These are phyloP conservation scores for Ascoidea tarda DNA, from an alignment of 805 yeast genomes.

Conservation along the genomic window DNA sequence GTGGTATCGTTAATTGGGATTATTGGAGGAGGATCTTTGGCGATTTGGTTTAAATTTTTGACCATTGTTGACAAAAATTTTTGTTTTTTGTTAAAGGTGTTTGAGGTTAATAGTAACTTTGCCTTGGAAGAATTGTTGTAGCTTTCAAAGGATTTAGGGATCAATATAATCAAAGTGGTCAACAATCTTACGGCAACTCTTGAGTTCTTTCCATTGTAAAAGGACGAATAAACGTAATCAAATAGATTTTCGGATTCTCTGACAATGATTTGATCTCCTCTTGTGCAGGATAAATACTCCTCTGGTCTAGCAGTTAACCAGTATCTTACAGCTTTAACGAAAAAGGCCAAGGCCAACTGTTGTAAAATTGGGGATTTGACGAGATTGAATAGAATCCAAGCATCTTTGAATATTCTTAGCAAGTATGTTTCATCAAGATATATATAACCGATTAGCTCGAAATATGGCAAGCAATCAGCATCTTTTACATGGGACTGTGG, in stretches of 20 bases:
- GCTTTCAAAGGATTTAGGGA: neutral
- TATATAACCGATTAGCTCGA: slow-evolving; percentile 31
- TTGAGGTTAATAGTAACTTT: neutral
- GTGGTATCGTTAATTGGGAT: neutral
- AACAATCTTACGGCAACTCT: neutral
- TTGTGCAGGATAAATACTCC: slow-evolving; percentile 21
- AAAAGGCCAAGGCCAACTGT: slow-evolving; percentile 27
- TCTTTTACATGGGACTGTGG: slow-evolving; percentile 14
- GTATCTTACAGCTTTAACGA: slow-evolving; percentile 28
- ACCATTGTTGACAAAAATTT: slow-evolving; percentile 3
- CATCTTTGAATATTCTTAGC: slow-evolving; percentile 22
- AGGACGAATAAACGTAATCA: neutral
- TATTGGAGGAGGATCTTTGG: neutral
- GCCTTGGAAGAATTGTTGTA: neutral
- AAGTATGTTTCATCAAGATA: slow-evolving; percentile 25
- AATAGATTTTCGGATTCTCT: neutral
- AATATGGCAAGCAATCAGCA: slow-evolving; percentile 23
- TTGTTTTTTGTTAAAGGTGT: slow-evolving; percentile 5
- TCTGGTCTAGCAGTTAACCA: slow-evolving; percentile 38
- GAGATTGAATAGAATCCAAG: slow-evolving; percentile 21
- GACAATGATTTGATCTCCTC: neutral
- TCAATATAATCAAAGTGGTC: neutral
- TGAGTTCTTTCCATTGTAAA: neutral
- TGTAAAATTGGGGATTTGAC: slow-evolving; percentile 31
- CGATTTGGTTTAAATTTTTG: slow-evolving; percentile 1